Base-by-base conservation (phyloP, 441 rosid genomes). In the Populus trichocarpa region DNA sequence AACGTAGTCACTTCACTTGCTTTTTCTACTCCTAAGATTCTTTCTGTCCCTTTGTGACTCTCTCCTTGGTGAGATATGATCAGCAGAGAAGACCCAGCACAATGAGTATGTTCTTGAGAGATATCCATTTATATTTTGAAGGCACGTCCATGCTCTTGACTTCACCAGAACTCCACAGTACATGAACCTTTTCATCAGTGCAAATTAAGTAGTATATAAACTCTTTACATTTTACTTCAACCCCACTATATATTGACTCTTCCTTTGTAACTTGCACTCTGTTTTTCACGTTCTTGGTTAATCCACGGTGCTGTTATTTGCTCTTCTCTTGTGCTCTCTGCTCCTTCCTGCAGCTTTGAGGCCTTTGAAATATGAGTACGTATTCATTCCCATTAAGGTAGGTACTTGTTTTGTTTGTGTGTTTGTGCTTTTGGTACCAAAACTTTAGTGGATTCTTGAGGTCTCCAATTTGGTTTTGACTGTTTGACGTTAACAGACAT, bases 41-140 rank as follows among this genome's bases (percentile, higher is more conserved):
- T 22, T 63, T 79, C 23, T 40, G 68, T 73, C 73, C 53, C 40
- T 72, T 32, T 70, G 18, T 0, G 22, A 18, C 20, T 63, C 69
- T 73, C 40, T 38, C 22, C 32, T 30, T 30, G 3, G 32, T 30
- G 32, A 30, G 32, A 30, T 69, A 20, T 28, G 65, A 38, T 38
- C 28, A 25, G 30, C 13, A 11, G 50, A 59, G n/a, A 75, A 67
- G 72, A 67, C 50, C 78, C 81, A 6, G 12, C 46, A 40, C 74
- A 65, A 73, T 83, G 80, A 81, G 68, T 63, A 69, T 77, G 80
- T 81, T 74, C 72, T 64, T 67, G 9, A 23, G 26, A 64, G 6
- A 7, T 22, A 61, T 69, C 65, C 46, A 28, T 63, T 73, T 71
- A 70, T 72, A 38, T 73, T 77, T 9, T 9, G 42, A 30, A 74